Base-by-base conservation (phyloP, 352 stramenopile species). In the Pythium apleroticum region DNA sequence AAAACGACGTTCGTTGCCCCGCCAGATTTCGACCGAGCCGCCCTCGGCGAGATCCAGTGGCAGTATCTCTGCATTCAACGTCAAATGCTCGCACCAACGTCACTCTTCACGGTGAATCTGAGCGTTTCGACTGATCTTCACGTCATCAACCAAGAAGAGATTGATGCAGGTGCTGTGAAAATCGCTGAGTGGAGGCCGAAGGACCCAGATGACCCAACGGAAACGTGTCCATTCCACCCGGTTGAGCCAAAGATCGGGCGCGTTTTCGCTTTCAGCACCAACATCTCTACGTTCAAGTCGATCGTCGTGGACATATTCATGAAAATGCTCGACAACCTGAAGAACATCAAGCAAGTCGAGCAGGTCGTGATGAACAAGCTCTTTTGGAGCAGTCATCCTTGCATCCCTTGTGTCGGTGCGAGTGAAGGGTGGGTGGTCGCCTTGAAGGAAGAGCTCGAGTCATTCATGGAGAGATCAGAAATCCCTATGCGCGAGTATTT, bases 341-440 rank as follows among this genome's bases (percentile, higher is more conserved):
- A 92, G 66, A 83, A 81, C 52, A 93, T 95, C 66, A 91, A 90
- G 58, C 86, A 95, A 65, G 83, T 94, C 10, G 95, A 98, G 72
- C 83, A 96, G 39, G 73, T 82, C 24, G 91, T 98, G 28, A 98
- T 98, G 94, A 92, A 96, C 65, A 95, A 96, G 62, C 77, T 98
- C 0, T 98, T 98, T 52, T 98, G 95, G 95, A 95, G 88, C 59
- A 92, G 90, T 52, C 85, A 98, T 60, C 95, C 94, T 11, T 86
- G 91, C 41, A 84, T 98, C 4, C 77, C 81, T 9, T 84, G 74
- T 52, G 83, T 97, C 3, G 93, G 86, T 52, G 63, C 72, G n/a
- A 91, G 76, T 30, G 93, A 98, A 81, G 66, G 77, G 0, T 98
- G 90, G 91, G 90, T 97, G 1, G 31, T 78, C 0, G 48, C 72